phyloP scores from a whole-genome alignment of 768 basidiomycete species.

The Krasilnikovozyma curviuscula region DNA sequence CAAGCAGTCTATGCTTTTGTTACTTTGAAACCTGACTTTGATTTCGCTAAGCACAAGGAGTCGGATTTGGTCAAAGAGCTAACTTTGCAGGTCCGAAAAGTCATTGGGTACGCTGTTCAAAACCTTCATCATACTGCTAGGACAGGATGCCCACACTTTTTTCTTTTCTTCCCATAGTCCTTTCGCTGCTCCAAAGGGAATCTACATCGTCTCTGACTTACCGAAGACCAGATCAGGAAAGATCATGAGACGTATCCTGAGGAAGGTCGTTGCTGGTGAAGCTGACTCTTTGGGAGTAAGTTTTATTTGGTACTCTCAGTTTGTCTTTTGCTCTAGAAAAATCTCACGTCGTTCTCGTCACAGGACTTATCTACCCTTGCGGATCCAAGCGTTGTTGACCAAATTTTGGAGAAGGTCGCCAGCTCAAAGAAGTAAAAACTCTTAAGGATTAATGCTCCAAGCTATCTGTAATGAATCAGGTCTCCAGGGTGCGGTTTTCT shows the following conservation, averaged over 20 bases:
- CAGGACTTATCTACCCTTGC: constrained; percentile 49
- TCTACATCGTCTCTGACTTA: constrained; percentile 41
- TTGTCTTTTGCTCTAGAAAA: constrained; percentile 36
- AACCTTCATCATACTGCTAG: neutral
- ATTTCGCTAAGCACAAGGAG: constrained; percentile 52
- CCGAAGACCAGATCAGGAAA: constrained; percentile 56
- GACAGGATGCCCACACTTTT: neutral
- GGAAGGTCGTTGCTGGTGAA: constrained; percentile 88
- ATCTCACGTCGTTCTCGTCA: neutral
- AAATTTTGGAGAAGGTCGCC: too few relatives aligned
- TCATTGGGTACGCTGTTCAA: constrained; percentile 18
- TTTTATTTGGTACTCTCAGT: too few relatives aligned
- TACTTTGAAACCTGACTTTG: constrained; percentile 39
- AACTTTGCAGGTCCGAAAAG: constrained; percentile 83
- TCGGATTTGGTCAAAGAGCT: constrained; percentile 61
- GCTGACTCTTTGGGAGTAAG: constrained; percentile 86
- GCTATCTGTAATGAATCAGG: too few relatives aligned
- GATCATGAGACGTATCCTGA: constrained; percentile 69
- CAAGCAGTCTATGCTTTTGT: constrained; percentile 85
- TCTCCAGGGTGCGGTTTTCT: too few relatives aligned
- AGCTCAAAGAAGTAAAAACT: too few relatives aligned
- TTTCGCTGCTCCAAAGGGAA: constrained; percentile 89
- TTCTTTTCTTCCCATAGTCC: constrained; percentile 37
- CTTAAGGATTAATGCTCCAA: too few relatives aligned
- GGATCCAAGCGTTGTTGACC: constrained; percentile 65